Percentiles rank a stretch among this genome's conserved stretches.
Conservation (phyloP, 106 monocot species). For the Dendrobium huoshanense region DNA sequence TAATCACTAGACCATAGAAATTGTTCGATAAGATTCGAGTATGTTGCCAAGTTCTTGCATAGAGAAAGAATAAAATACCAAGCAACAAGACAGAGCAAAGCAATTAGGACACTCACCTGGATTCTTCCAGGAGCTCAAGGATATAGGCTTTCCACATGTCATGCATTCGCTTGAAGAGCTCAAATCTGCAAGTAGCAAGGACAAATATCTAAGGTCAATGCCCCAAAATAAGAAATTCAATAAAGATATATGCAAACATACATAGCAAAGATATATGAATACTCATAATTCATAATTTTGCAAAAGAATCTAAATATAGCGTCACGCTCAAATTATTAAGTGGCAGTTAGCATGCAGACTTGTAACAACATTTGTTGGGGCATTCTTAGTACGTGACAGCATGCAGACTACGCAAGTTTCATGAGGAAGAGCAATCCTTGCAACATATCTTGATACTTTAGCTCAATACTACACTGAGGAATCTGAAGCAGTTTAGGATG, state of each 20-base stretch:
- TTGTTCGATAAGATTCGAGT: too few species aligned
- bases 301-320: too few species aligned
- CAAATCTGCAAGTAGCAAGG: constrained; percentile 43
- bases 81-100: background rate
- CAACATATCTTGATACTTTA: too few species aligned
- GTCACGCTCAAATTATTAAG: too few species aligned
- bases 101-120: constrained; percentile 24
- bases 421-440: too few species aligned
- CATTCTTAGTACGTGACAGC: too few species aligned
- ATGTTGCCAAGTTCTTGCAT: background rate
- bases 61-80: background rate
- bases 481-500: too few species aligned
- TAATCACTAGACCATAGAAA: background rate
- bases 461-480: too few species aligned
- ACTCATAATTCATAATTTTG: background rate
- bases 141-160: constrained; percentile 95
- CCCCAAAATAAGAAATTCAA: background rate
- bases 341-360: too few species aligned
- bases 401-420: too few species aligned
- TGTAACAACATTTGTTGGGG: too few species aligned
- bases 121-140: constrained; percentile 48
- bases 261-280: background rate
- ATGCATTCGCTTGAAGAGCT: constrained; percentile 77
- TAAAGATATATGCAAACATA: background rate
- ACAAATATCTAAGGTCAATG: background rate